phyloP scores from a whole-genome alignment of 2,329 filamentous ascomycete species.

The Talaromyces rugulosus region DNA sequence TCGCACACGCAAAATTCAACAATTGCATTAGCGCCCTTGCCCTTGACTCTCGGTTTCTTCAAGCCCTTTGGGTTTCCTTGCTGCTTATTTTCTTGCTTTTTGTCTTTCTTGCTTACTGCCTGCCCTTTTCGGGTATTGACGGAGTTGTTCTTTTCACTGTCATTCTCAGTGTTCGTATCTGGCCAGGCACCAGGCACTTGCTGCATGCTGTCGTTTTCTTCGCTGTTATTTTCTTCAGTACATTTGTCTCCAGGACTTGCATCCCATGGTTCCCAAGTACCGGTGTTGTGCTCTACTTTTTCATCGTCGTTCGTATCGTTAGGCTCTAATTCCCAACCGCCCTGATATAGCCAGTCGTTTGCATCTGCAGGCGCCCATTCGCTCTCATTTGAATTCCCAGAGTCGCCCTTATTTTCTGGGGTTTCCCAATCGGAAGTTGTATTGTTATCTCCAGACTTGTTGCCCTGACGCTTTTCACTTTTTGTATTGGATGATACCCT shows the following conservation, averaged over 20 bases:
- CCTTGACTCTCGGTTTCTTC: slow-evolving; percentile 6
- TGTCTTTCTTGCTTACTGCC: neutral
- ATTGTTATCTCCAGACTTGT: neutral
- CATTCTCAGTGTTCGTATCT: neutral
- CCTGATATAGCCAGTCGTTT: neutral
- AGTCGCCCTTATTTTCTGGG: neutral
- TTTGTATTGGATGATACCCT: neutral
- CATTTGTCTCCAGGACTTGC: neutral
- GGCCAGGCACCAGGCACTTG: neutral
- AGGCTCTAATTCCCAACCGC: neutral
- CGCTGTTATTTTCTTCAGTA: neutral
- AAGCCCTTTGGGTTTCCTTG: neutral
- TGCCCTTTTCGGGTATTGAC: neutral
- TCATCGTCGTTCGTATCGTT: neutral
- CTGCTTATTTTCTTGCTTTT: neutral
- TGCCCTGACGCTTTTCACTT: neutral
- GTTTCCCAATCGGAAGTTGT: neutral
- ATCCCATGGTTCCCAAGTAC: neutral
- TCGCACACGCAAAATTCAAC: slow-evolving; percentile 32
- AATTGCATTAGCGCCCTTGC: slow-evolving; percentile 7
- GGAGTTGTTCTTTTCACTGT: neutral
- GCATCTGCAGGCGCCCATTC: neutral
- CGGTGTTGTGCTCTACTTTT: neutral
- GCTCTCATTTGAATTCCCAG: neutral
- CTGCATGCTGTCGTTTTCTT: neutral